Evolutionary conservation across 192 early-diverging fungal genomes (phyloP), one percentile per base, ranked within the genome.

Genomic region (Spizellomyces punctatus): DNA sequence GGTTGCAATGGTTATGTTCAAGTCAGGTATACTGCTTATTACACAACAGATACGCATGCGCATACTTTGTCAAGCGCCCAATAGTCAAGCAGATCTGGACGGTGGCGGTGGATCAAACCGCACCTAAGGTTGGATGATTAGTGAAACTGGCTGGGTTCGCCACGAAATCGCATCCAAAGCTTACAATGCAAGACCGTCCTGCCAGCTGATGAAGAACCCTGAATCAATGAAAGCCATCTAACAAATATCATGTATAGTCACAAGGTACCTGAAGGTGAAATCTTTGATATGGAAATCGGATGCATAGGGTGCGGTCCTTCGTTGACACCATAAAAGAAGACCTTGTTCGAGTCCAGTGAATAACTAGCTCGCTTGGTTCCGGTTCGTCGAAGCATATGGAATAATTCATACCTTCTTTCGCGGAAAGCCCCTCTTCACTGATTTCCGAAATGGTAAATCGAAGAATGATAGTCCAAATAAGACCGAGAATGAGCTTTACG

Each of bases 391-490:
- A 36, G 59, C 2, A 16, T 4, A 14, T 61, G 19, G 14, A 36
- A 36, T 36, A 0, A 0, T 36, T 36, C 27, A 36, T 6, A 68
- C 75, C 96, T 74, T 98, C 96, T 81, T 95, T 98, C 49, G 96
- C 96, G 57, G 90, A 95, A 65, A 95, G 85, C 57, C 96, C 96
- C 74, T 96, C 95, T 73, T 97, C 91, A 78, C 91, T 92, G 72
- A 97, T 97, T 67, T 94, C 94, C 45, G 92, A 91, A 76, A 98
- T 98, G 22, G 94, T 92, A 76, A 98, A 98, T 71, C 96, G 88
- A 70, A 98, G 84, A 82, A 98, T 98, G 71, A 98, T 91, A 7
- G 90, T 94, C 96, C 96, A 98, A 67, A 98, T 92, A 87, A 98
- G 88, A 14, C 96, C 96, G 12, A 98, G 82, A 65, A 95, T 91